Evolutionary conservation across 495 filamentous ascomycete genomes (phyloP), one percentile per base, ranked within the genome.

Genomic region (Aspergillus hancockii): DNA sequence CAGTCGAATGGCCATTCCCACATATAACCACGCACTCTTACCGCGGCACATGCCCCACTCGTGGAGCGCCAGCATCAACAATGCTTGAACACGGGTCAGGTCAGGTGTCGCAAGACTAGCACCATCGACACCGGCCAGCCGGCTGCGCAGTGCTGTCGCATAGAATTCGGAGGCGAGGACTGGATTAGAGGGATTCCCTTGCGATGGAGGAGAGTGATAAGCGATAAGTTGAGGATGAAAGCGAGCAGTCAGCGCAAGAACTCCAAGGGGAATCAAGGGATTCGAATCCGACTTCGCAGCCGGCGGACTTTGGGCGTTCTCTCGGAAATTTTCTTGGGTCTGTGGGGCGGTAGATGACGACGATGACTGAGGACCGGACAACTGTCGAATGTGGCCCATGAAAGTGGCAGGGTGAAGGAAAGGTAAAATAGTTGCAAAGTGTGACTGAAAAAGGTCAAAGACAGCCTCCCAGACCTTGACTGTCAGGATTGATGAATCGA

Each of bases 11-110:
- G 91, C 91, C 60, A 85, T 77, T 8, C 91, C 90, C 16, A 92
- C 82, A 59, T 89, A 89, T 59, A 91, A 76, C 87, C 90, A 94
- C 10, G 90, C 90, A 55, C 83, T 85, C 61, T 85, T 81, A 0
- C 89, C 91, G 41, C 90, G 84, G 34, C 82, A 85, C 76, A 90
- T 90, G 30, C 88, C 88, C 90, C 91, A 94, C 65, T 93, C 90
- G 63, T 94, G 90, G 21, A 94, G 77, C 0, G 85, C 88, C 10
- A 96, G 77, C 90, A 95, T 94, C 45, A 94, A 74, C 19, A 90
- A 78, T 4, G 88, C 89, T 64, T 93, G 90, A 4, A 89, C 85
- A 22, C 87, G 81, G 55, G 92, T 85, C 7, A 95, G 77, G 10
- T 88, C 64, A 65, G 86, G 63, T 53, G 79, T 56, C 67, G 83